Conservation (phyloP, 1,284 basidiomycete genomes). For the Ceratobasidium sp. region DNA sequence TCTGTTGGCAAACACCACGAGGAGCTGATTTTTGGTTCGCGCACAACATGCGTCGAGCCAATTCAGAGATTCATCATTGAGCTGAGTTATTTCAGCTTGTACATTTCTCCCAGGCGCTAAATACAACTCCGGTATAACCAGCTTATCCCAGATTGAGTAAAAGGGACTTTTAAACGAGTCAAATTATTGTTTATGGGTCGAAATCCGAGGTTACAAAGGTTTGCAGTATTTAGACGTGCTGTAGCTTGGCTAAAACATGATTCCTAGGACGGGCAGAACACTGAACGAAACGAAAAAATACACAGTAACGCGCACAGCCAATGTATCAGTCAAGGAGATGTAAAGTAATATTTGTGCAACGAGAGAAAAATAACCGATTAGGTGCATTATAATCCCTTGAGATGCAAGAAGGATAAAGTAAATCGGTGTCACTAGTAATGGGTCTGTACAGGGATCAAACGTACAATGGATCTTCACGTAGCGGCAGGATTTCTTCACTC, state of each 20-base stretch:
- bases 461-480: background rate
- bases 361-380: background rate
- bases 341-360: slow-evolving; percentile 2
- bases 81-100: too few relatives aligned
- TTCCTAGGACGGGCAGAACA: background rate
- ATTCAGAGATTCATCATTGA: too few relatives aligned
- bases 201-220: too few relatives aligned
- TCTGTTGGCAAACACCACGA: background rate
- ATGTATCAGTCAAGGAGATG: background rate
- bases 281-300: slow-evolving; percentile 1
- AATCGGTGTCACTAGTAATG: background rate
- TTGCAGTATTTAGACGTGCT: too few relatives aligned
- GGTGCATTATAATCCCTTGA: slow-evolving; percentile 13
- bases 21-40: background rate
- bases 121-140: too few relatives aligned
- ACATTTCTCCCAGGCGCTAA: too few relatives aligned
- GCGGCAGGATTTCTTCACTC: background rate
- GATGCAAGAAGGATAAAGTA: background rate
- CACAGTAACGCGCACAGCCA: background rate
- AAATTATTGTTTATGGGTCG: too few relatives aligned
- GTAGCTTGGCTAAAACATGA: too few relatives aligned
- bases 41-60: background rate
- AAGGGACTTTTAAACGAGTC: too few relatives aligned
- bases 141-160: too few relatives aligned
- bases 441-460: background rate